Evolutionary conservation across 192 early-diverging fungal genomes (phyloP).

Genomic region (Coemansia sp.): DNA sequence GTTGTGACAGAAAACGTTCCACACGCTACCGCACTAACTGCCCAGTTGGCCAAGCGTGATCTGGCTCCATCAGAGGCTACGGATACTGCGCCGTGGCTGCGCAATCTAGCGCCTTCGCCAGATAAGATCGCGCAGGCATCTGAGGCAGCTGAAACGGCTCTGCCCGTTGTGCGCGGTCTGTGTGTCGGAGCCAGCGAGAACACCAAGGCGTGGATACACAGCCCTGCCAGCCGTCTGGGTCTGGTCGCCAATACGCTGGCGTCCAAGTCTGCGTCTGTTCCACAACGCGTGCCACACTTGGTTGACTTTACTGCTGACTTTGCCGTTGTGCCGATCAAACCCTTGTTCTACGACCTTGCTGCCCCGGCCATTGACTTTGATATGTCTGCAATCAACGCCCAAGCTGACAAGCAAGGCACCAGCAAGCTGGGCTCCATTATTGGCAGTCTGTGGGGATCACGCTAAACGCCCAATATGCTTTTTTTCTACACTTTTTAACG

Average conservation of each 20-base stretch:
- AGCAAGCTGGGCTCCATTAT: constrained; percentile 41
- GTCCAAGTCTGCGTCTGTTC: constrained; percentile 1
- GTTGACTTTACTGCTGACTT: constrained; percentile 25
- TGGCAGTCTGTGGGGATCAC: constrained; percentile 41
- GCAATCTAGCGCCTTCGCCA: constrained; percentile 1
- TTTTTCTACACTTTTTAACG: too few species aligned
- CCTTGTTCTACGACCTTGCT: constrained; percentile 52
- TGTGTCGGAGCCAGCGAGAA: constrained; percentile 6
- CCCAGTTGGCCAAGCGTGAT: constrained; percentile 1
- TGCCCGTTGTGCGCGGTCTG: constrained; percentile 15
- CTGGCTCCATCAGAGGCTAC: neutral
- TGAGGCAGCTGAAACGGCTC: constrained; percentile 6
- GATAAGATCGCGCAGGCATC: constrained; percentile 7
- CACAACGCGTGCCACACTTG: constrained; percentile 17
- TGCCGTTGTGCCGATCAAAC: constrained; percentile 35
- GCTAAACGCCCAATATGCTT: neutral
- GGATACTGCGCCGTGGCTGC: constrained; percentile 12
- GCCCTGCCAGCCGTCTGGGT: constrained; percentile 1
- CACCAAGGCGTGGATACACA: constrained; percentile 3
- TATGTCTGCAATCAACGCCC: constrained; percentile 20
- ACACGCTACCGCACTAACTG: constrained; percentile 3
- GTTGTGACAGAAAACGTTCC: constrained; percentile 20
- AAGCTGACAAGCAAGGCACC: constrained; percentile 24
- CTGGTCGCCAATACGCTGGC: constrained; percentile 18
- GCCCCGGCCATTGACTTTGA: constrained; percentile 43